A percentile compares a stretch with the other conserved stretches of the same genome.
Evolutionary conservation across 208 protist genomes (phyloP).

Genomic region (Leishmania braziliensis): DNA sequence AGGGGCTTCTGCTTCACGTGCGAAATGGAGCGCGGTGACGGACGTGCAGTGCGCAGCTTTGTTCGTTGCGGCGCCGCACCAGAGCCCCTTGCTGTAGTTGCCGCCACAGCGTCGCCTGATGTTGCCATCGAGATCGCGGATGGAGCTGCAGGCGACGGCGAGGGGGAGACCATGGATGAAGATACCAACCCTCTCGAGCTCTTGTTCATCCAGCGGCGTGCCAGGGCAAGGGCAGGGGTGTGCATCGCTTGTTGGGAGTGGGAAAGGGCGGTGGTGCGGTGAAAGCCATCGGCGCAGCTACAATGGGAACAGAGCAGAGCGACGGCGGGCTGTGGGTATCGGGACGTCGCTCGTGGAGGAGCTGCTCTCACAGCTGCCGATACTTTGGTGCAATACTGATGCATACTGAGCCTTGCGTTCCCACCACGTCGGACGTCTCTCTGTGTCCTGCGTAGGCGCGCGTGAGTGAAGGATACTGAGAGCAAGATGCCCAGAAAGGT

Average conservation of each 20-base stretch:
- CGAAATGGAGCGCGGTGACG: conserved; percentile 37
- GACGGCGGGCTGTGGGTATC: not conserved
- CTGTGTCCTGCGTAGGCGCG: not conserved
- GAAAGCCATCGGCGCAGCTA: not conserved
- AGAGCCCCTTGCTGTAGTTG: not conserved
- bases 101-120: not conserved
- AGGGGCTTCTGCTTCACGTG: conserved; percentile 67
- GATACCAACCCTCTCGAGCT: not conserved
- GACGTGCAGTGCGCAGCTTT: conserved; percentile 23
- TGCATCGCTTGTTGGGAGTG: not conserved
- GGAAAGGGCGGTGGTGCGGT: not conserved
- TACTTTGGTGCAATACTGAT: not conserved
- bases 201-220: not conserved
- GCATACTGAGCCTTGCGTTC: not conserved
- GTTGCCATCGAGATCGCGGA: not conserved
- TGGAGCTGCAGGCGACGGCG: not conserved
- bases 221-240: not conserved
- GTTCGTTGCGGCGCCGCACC: not conserved
- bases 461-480: not conserved
- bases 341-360: not conserved
- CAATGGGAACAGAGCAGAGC: not conserved
- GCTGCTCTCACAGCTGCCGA: not conserved
- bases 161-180: not conserved
- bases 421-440: not conserved
- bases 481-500: not conserved